phyloP scores from a whole-genome alignment of 148 eudicot species.

The Drosera capensis region DNA sequence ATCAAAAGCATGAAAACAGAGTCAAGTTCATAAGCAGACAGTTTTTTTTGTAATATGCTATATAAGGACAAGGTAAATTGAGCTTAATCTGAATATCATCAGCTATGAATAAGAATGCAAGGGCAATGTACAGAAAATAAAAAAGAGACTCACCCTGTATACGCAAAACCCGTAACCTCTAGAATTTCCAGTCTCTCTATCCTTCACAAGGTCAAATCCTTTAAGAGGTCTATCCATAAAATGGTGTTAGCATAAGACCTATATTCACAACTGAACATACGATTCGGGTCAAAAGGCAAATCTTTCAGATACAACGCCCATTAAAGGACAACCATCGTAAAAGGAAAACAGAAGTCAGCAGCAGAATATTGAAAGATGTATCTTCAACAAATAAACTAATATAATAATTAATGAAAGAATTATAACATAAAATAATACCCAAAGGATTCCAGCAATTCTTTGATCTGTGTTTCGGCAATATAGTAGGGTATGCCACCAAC shows the following conservation, averaged over 20 bases:
- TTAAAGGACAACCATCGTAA: neutral
- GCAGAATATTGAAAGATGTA: neutral
- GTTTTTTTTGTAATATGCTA: too few relatives aligned
- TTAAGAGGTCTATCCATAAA: slow-evolving; percentile 42
- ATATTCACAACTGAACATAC: neutral
- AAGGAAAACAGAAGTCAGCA: neutral
- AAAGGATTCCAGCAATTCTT: slow-evolving; percentile 71
- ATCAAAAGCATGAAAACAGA: too few relatives aligned
- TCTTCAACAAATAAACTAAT: neutral
- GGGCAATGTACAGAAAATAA: neutral
- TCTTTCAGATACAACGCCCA: neutral
- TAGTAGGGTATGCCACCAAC: slow-evolving; percentile 91
- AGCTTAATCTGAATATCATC: neutral
- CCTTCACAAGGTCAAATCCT: slow-evolving; percentile 89
- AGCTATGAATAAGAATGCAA: neutral
- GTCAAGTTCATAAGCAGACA: too few relatives aligned
- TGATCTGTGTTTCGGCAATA: slow-evolving; percentile 69
- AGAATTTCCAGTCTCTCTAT: slow-evolving; percentile 88
- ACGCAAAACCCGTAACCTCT: slow-evolving; percentile 90
- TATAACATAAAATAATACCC: slow-evolving; percentile 24
- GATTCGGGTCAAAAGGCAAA: neutral
- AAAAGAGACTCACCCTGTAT: slow-evolving; percentile 40
- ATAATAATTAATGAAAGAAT: too few relatives aligned
- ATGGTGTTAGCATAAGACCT: slow-evolving; percentile 1
- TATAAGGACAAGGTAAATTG: too few relatives aligned